Percentiles rank a stretch among this genome's conserved stretches.
These are phyloP conservation scores for Sonneratia alba DNA, from an alignment of 345 rosid species.

Conservation along the genomic window DNA sequence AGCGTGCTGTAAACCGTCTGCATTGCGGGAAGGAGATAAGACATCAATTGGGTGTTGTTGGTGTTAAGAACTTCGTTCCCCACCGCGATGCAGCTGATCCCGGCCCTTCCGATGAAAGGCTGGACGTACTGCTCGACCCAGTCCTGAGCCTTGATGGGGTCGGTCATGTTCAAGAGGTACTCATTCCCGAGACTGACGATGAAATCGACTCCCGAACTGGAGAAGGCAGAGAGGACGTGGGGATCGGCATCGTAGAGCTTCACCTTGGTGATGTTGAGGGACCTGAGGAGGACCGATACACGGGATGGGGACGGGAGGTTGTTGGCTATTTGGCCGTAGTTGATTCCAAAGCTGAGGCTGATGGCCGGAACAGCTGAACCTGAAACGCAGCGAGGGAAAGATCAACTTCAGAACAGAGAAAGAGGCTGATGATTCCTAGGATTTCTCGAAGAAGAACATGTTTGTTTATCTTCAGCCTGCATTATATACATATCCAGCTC, in stretches of 20 bases:
- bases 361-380: slow-evolving; percentile 12
- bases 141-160: slow-evolving; percentile 43
- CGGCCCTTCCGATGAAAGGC: slow-evolving; percentile 48
- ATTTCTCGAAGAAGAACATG: background rate
- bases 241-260: slow-evolving; percentile 87
- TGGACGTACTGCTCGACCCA: slow-evolving; percentile 62
- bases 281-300: slow-evolving; percentile 45
- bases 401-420: background rate
- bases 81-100: slow-evolving; percentile 55
- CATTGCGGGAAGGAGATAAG: slow-evolving; percentile 54
- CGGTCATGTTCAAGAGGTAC: slow-evolving; percentile 44
- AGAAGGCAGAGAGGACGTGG: slow-evolving; percentile 61
- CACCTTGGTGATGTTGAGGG: slow-evolving; percentile 58
- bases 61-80: slow-evolving; percentile 68
- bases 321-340: slow-evolving; percentile 87
- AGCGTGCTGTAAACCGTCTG: slow-evolving; percentile 16
- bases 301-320: slow-evolving; percentile 71
- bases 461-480: no score
- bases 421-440: background rate
- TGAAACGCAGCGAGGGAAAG: slow-evolving; percentile 9
- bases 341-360: slow-evolving; percentile 57
- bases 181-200: slow-evolving; percentile 66
- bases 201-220: slow-evolving; percentile 60
- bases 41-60: slow-evolving; percentile 15
- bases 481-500: no score